Conservation (phyloP, 208 protist genomes). For the Trichomonas tenax region DNA sequence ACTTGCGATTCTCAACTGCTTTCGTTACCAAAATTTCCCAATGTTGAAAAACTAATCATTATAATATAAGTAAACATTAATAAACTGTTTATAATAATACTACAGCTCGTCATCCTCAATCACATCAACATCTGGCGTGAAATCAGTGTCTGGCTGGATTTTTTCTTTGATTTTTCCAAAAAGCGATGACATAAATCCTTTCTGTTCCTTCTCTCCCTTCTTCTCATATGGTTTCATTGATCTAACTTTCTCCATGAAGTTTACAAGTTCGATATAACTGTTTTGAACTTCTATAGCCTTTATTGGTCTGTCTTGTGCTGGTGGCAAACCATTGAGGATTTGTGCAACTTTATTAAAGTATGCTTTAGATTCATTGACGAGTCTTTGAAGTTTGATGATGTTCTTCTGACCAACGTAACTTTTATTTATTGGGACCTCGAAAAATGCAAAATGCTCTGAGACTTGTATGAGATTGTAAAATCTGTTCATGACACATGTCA, state of each 20-base stretch:
- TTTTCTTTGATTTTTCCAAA: background rate
- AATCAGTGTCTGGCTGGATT: background rate
- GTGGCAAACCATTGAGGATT: background rate
- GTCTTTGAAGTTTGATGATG: background rate
- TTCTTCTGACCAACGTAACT: background rate
- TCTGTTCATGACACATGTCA: background rate
- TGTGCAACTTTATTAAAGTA: background rate
- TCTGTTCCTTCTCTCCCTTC: background rate
- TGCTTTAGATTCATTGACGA: background rate
- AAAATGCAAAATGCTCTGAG: background rate
- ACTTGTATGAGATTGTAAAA: background rate
- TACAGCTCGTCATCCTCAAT: background rate
- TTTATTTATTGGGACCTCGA: background rate
- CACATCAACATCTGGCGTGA: background rate
- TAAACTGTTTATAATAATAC: background rate
- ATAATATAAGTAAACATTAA: too few relatives aligned
- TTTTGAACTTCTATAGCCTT: background rate
- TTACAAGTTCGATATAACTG: background rate
- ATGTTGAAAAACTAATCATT: too few relatives aligned
- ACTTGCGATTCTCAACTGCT: too few relatives aligned
- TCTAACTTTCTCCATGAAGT: background rate
- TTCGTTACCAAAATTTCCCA: too few relatives aligned
- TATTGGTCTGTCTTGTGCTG: background rate
- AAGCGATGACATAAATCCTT: background rate
- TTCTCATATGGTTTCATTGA: background rate